These are phyloP conservation scores for Backusella tarrabulga DNA, from an alignment of 192 early-diverging fungal species.

Conservation along the genomic window DNA sequence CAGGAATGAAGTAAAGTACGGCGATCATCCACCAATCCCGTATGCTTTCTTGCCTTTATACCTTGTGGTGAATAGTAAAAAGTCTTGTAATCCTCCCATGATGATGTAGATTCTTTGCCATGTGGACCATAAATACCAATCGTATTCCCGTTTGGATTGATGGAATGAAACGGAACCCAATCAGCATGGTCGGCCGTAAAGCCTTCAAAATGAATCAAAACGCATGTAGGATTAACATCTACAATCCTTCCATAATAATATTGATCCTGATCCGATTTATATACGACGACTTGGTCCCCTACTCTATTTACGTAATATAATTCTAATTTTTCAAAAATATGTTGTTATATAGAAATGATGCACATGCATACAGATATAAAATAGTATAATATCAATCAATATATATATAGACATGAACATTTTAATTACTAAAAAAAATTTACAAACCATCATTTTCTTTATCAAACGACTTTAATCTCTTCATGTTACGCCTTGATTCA, in stretches of 20 bases:
- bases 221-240: background rate
- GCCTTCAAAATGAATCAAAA: constrained; percentile 54
- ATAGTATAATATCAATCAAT: constrained; percentile 1
- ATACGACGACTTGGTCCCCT: background rate
- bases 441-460: constrained; percentile 9
- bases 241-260: background rate
- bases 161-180: constrained; percentile 42
- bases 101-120: constrained; percentile 39
- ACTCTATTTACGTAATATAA: constrained; percentile 9
- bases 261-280: background rate
- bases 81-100: constrained; percentile 45
- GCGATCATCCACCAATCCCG: constrained; percentile 46
- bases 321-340: background rate
- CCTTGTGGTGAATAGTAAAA: constrained; percentile 34
- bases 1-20: constrained; percentile 50
- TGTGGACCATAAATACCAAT: constrained; percentile 38
- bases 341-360: constrained; percentile 8
- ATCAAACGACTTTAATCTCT: background rate
- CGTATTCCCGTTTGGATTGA: constrained; percentile 27
- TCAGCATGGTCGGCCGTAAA: constrained; percentile 49
- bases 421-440: background rate
- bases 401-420: background rate
- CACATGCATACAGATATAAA: background rate
- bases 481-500: background rate
- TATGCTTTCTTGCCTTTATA: constrained; percentile 39